Conservation (phyloP, 1,139 yeast genomes). For the Saccharomycopsis hybrid region DNA sequence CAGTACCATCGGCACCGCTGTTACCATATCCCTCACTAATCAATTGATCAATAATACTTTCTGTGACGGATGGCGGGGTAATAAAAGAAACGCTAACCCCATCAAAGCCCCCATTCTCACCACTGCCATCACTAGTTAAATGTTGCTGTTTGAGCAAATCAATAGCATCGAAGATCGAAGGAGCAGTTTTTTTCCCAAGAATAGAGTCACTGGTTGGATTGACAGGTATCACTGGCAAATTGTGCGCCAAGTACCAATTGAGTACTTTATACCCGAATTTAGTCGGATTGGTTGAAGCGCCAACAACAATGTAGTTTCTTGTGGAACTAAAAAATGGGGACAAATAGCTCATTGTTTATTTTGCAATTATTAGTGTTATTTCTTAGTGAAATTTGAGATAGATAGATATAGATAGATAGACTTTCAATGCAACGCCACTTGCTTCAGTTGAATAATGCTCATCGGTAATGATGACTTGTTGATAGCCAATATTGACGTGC, state of each 20-base stretch:
- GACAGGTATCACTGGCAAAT: conserved; percentile 58
- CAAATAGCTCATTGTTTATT: conserved; percentile 1
- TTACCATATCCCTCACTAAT: conserved; percentile 28
- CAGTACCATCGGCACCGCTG: conserved; percentile 7
- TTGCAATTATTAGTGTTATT: too few species aligned
- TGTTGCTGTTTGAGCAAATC: conserved; percentile 22
- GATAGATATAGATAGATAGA: too few species aligned
- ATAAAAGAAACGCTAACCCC: conserved; percentile 57
- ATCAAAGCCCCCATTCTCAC: conserved; percentile 26
- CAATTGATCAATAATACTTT: conserved; percentile 37
- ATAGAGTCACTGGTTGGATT: conserved; percentile 51
- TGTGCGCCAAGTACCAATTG: conserved; percentile 57
- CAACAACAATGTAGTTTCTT: conserved; percentile 60
- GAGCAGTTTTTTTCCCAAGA: conserved; percentile 35
- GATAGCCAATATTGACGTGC: too few species aligned
- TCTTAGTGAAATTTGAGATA: too few species aligned
- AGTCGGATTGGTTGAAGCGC: conserved; percentile 59
- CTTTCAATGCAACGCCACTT: too few species aligned
- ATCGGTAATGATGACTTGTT: too few species aligned
- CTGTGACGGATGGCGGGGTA: conserved; percentile 65
- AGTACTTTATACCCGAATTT: conserved; percentile 71
- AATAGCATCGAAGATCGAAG: conserved; percentile 30
- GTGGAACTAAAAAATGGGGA: conserved; percentile 41
- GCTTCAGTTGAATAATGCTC: too few species aligned
- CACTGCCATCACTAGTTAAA: too few species aligned